Evolutionary conservation across 2,329 filamentous ascomycete genomes (phyloP), one percentile per base, ranked within the genome.

Genomic region (Paraphaeosphaeria sporulosa): DNA sequence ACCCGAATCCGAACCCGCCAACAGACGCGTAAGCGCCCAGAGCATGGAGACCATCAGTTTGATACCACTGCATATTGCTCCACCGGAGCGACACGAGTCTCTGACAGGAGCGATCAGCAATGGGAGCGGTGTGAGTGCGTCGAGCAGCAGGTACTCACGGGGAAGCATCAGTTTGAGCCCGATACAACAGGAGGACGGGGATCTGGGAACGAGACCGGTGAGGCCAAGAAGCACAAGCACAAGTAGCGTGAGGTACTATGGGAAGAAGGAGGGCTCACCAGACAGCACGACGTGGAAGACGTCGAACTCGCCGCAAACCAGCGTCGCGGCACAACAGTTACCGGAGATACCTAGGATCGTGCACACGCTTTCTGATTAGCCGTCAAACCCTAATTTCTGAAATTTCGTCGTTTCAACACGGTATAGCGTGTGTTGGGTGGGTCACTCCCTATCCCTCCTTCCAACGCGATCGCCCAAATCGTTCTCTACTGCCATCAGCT

Each of bases 211-310:
- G 17, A 62, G 68, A 40, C 51, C 61, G 5, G 64, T 58, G 1
- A 62, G 73, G 15, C 57, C 69, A 10, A 63, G 73, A 38, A 75
- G 73, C 52, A 71, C 67, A 40, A 76, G 74, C 57, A 63, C 71
- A 8, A 52, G 68, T 3, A 75, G 72, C 30, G 55, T 62, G 43
- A 62, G 64, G 21, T 76, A 76, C 47, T 76, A 76, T n/a, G 12
- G n/a, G 13, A 38, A 27, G 17, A 34, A 57, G 8, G 30, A 32
- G 38, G 30, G 56, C 15, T 66, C 70, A 13, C 63, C 60, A 2
- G 64, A 70, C 7, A 58, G 57, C 47, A 23, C 17, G 5, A 19
- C 38, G 15, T 19, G 40, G 25, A 46, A 59, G 44, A 27, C 15
- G n/a, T 38, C 27, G 27, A 46, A 58, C n/a, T 64, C 71, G 17